Evolutionary conservation across 108 stramenopile genomes (phyloP).

Genomic region (Parietichytrium sp.): DNA sequence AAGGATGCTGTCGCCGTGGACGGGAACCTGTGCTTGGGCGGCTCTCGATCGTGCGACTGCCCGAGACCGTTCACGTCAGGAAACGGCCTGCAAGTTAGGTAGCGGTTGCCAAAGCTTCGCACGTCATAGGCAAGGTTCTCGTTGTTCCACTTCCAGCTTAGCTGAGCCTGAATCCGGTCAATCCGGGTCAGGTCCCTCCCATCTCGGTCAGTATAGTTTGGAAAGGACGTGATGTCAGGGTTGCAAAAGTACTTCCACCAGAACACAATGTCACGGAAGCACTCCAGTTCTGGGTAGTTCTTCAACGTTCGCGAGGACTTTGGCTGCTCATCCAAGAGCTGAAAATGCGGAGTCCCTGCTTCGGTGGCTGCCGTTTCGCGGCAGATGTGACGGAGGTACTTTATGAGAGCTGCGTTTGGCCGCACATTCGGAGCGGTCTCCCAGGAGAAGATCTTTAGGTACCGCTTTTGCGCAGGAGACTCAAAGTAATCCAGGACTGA

Average conservation of each 20-base stretch:
- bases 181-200: constrained; percentile 20
- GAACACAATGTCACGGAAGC: constrained; percentile 44
- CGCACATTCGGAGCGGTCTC: background rate
- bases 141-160: constrained; percentile 37
- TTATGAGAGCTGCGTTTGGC: constrained; percentile 27
- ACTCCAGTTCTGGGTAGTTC: constrained; percentile 47
- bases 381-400: constrained; percentile 44
- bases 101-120: background rate
- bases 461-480: constrained; percentile 22
- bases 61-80: constrained; percentile 36
- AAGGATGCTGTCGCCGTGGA: constrained; percentile 43
- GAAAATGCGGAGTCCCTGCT: background rate
- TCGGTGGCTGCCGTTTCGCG: constrained; percentile 30
- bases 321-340: constrained; percentile 12
- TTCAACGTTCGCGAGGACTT: constrained; percentile 32
- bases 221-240: constrained; percentile 39
- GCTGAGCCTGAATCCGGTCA: constrained; percentile 1
- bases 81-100: constrained; percentile 38
- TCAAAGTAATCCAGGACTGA: constrained; percentile 48
- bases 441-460: constrained; percentile 46
- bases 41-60: background rate
- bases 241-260: constrained; percentile 50
- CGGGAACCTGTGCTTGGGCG: constrained; percentile 44
- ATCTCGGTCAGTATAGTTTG: constrained; percentile 24
- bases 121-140: constrained; percentile 21